These are phyloP conservation scores for Symmetrospora coprosmae DNA, from an alignment of 768 basidiomycete genomes.

Conservation along the genomic window DNA sequence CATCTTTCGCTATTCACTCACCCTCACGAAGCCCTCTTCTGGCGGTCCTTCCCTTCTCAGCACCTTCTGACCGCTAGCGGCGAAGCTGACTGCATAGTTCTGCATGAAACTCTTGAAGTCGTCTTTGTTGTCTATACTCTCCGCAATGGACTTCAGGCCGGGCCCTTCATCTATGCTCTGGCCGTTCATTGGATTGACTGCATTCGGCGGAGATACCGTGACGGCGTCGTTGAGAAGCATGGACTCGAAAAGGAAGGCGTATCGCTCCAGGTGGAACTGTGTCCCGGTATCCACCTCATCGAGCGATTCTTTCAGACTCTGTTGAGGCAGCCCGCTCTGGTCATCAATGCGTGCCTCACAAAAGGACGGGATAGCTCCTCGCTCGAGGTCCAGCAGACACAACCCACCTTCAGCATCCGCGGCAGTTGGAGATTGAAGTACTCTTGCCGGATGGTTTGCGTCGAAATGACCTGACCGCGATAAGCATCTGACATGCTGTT, in stretches of 20 bases:
- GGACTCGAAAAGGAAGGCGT: slow-evolving; percentile 85
- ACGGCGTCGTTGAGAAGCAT: slow-evolving; percentile 76
- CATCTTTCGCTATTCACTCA: too few species aligned
- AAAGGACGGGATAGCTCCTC: background rate
- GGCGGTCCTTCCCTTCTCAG: slow-evolving; percentile 50
- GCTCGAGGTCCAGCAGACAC: background rate
- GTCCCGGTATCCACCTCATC: slow-evolving; percentile 97
- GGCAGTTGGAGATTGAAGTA: slow-evolving; percentile 97
- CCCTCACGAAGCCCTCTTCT: slow-evolving; percentile 74
- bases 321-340: slow-evolving; percentile 8
- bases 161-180: slow-evolving; percentile 39
- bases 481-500: slow-evolving; percentile 75
- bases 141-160: slow-evolving; percentile 72
- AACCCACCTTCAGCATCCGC: slow-evolving; percentile 70
- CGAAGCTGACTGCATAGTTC: slow-evolving; percentile 84
- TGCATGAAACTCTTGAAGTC: slow-evolving; percentile 98
- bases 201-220: slow-evolving; percentile 52
- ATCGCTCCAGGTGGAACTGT: slow-evolving; percentile 88
- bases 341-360: background rate
- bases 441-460: slow-evolving; percentile 80
- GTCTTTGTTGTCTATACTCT: slow-evolving; percentile 79
- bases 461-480: slow-evolving; percentile 75
- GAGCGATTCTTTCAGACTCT: slow-evolving; percentile 84
- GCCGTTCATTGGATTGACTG: slow-evolving; percentile 57
- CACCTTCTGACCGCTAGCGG: slow-evolving; percentile 32